Evolutionary conservation across 768 basidiomycete species (phyloP).

Genomic region (Mycena epipterygia): DNA sequence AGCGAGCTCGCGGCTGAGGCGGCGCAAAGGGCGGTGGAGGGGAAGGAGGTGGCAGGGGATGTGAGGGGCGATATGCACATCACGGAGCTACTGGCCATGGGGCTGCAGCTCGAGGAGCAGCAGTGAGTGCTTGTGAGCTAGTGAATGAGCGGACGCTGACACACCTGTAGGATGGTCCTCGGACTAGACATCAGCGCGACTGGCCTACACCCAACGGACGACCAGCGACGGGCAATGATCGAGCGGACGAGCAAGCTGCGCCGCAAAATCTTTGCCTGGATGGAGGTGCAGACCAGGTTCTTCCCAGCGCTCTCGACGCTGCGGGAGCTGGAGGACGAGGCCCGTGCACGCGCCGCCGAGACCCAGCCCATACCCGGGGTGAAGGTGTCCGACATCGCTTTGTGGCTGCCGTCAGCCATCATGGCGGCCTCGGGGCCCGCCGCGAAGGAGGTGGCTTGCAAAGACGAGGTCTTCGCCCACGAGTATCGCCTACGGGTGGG

Average conservation of each 20-base stretch:
- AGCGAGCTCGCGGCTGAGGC: slow-evolving; percentile 37
- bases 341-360: background rate
- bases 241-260: slow-evolving; percentile 30
- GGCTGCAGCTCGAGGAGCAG: slow-evolving; percentile 34
- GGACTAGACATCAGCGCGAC: background rate
- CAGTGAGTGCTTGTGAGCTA: slow-evolving; percentile 14
- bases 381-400: background rate
- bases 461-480: slow-evolving; percentile 2
- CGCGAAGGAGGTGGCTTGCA: background rate
- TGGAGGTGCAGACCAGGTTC: slow-evolving; percentile 26
- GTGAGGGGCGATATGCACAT: slow-evolving; percentile 19
- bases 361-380: background rate
- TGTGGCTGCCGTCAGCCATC: slow-evolving; percentile 15
- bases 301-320: background rate
- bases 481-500: slow-evolving; percentile 34
- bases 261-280: too few species aligned
- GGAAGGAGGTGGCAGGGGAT: background rate
- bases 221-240: slow-evolving; percentile 36
- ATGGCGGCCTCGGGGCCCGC: background rate
- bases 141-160: background rate
- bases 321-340: background rate
- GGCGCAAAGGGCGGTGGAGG: background rate
- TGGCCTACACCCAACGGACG: slow-evolving; percentile 33
- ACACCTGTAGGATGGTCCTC: background rate
- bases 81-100: slow-evolving; percentile 20